These are phyloP conservation scores for Farysia itapuensis DNA, from an alignment of 1,284 basidiomycete species.

Conservation along the genomic window DNA sequence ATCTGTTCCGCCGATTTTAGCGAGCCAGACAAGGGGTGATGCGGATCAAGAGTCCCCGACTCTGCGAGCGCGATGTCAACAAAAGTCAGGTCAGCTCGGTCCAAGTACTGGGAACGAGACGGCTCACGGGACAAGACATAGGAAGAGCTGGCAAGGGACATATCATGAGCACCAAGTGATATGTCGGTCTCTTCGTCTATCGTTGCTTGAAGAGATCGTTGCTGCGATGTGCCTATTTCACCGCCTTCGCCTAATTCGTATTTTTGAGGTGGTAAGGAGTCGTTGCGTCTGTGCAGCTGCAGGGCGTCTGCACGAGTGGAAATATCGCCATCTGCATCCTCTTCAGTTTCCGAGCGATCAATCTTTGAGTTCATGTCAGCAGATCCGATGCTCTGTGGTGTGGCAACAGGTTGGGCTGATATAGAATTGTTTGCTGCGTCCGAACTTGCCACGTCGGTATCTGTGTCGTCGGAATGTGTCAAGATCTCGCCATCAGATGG, in stretches of 20 bases:
- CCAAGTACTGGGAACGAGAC: background rate
- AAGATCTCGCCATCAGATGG: too few relatives aligned
- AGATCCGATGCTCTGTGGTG: too few relatives aligned
- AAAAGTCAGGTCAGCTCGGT: slow-evolving; percentile 32
- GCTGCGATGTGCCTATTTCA: background rate
- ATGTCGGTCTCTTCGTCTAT: slow-evolving; percentile 1
- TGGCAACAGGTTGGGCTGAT: too few relatives aligned
- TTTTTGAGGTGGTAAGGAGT: slow-evolving; percentile 36
- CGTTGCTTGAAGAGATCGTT: background rate
- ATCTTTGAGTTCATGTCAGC: too few relatives aligned
- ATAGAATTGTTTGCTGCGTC: too few relatives aligned
- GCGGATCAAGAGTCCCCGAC: slow-evolving; percentile 1
- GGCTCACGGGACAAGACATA: too few relatives aligned
- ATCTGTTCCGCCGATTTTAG: slow-evolving; percentile 26
- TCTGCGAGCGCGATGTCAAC: slow-evolving; percentile 28
- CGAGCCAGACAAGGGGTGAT: slow-evolving; percentile 8
- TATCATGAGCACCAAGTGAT: background rate
- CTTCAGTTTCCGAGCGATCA: too few relatives aligned
- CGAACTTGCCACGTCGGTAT: too few relatives aligned
- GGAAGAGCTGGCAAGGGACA: background rate
- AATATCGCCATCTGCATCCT: too few relatives aligned
- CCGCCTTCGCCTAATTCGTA: slow-evolving; percentile 9
- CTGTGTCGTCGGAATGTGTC: too few relatives aligned
- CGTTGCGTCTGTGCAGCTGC: slow-evolving; percentile 16
- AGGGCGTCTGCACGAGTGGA: too few relatives aligned